These are phyloP conservation scores for Sergeia podlipaevii DNA, from an alignment of 208 protist species.

Conservation along the genomic window DNA sequence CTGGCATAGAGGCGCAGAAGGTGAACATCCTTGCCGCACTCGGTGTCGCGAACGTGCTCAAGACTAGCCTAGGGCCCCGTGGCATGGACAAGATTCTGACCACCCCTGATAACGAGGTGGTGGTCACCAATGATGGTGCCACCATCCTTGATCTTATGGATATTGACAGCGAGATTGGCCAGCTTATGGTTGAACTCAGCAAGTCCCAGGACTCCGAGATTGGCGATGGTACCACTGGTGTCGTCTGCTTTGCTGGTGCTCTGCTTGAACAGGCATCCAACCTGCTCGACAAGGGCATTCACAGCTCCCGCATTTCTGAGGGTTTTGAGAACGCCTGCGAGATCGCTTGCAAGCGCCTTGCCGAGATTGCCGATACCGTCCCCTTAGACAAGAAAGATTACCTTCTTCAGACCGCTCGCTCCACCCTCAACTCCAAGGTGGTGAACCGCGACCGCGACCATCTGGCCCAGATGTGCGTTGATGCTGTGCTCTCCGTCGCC, in stretches of 20 bases:
- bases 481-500: conserved; percentile 98
- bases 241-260: conserved; percentile 99
- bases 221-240: conserved; percentile 99
- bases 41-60: conserved; percentile 96
- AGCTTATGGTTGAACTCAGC: conserved; percentile 99
- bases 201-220: conserved; percentile 99
- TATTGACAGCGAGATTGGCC: conserved; percentile 99
- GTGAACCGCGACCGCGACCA: conserved; percentile 96
- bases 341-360: conserved; percentile 93
- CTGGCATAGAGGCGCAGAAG: conserved; percentile 98
- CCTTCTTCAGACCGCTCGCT: conserved; percentile 97
- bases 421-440: conserved; percentile 99
- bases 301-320: conserved; percentile 98
- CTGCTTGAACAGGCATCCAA: conserved; percentile 97
- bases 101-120: conserved; percentile 98
- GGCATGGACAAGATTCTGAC: conserved; percentile 99
- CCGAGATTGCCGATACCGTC: conserved; percentile 88
- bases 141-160: conserved; percentile 99
- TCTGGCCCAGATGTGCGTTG: conserved; percentile 98
- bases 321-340: conserved; percentile 98
- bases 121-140: conserved; percentile 99
- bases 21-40: conserved; percentile 98
- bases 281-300: conserved; percentile 98
- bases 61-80: conserved; percentile 97
- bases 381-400: conserved; percentile 80